A percentile compares a stretch with the other conserved stretches of the same genome.
Evolutionary conservation across 495 filamentous ascomycete species (phyloP).

Genomic region (Penicillium lagena): DNA sequence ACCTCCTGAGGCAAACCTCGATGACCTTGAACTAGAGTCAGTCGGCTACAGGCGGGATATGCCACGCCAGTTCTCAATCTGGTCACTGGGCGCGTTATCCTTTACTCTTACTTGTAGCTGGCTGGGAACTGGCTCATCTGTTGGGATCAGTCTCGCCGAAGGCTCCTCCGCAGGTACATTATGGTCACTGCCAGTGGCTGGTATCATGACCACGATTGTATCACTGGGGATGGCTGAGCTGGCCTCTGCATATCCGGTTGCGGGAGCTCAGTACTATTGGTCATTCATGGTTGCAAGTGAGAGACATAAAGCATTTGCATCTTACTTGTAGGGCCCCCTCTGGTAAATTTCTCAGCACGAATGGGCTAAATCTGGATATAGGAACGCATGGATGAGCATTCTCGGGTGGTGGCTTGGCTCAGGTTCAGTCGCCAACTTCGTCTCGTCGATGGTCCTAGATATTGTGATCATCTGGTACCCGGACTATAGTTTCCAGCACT

Average conservation of each 20-base stretch:
- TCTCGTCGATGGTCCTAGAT: slow-evolving; percentile 2
- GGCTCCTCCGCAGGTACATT: slow-evolving; percentile 2
- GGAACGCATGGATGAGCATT: slow-evolving; percentile 7
- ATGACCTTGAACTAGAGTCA: slow-evolving; percentile 4
- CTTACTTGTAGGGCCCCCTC: slow-evolving; percentile 1
- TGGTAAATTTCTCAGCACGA: too few relatives aligned
- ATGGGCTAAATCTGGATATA: background rate
- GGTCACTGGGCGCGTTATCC: background rate
- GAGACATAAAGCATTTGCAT: slow-evolving; percentile 3
- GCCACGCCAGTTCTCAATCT: slow-evolving; percentile 6
- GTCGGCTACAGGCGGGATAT: slow-evolving; percentile 4
- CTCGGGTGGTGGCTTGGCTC: slow-evolving; percentile 6
- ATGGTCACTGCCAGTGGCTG: slow-evolving; percentile 4
- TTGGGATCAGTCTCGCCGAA: slow-evolving; percentile 2
- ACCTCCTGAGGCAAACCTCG: too few relatives aligned
- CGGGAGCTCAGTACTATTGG: slow-evolving; percentile 9
- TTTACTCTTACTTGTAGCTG: slow-evolving; percentile 8
- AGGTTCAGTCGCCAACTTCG: slow-evolving; percentile 4
- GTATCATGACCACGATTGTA: slow-evolving; percentile 3
- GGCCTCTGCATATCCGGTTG: slow-evolving; percentile 7
- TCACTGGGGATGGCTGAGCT: slow-evolving; percentile 4
- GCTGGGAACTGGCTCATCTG: slow-evolving; percentile 5
- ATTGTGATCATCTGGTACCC: slow-evolving; percentile 4
- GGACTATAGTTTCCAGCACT: slow-evolving; percentile 2
- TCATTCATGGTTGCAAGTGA: slow-evolving; percentile 1